Evolutionary conservation across 768 basidiomycete genomes (phyloP), one percentile per base, ranked within the genome.

Genomic region (Lyophyllum decastes): DNA sequence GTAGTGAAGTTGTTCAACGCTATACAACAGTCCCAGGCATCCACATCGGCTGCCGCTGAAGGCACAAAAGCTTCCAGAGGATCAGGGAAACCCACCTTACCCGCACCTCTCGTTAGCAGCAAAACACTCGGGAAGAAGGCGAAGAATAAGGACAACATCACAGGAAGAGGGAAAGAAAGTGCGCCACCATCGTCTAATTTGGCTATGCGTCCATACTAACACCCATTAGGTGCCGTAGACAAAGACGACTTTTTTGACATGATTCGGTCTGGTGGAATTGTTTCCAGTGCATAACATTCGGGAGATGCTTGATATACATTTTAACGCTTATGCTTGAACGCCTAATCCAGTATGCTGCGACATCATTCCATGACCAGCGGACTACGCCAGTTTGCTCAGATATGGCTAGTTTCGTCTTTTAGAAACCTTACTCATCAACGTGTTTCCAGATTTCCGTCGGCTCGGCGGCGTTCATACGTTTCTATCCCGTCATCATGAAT

Each of bases 1-100:
- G 92, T 94, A 46, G 91, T 94, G n/a, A 86, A 89, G 66, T 75
- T 94, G 16, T 94, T 94, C 76, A 94, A 94, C 64, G 85, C 82
- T 4, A 90, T 94, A 49, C 92, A 94, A 60, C 89, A 91, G 61
- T 87, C 90, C 19, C 92, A 94, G 64, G 75, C 79, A 25, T 81
- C 79, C 12, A 76, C 82, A 1, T 69, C 79, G 10, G 78, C 70
- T 5, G 80, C 80, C 11, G 80, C 78, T 22, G 85, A 86, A 66
- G 81, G 84, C 56, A 67, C 78, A 54, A 90, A 89, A 72, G 75
- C 80, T 11, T 69, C 78, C 27, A 79, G 88, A 64, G 91, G 92
- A 4, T 80, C 83, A 21, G 90, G 91, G 24, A 93, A 89, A 65
- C 84, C 90, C 30, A 82, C 85, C 0, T 68, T 93, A 49, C 81